Conservation (phyloP, 2,329 filamentous ascomycete species). For the Aureobasidium vineae region DNA sequence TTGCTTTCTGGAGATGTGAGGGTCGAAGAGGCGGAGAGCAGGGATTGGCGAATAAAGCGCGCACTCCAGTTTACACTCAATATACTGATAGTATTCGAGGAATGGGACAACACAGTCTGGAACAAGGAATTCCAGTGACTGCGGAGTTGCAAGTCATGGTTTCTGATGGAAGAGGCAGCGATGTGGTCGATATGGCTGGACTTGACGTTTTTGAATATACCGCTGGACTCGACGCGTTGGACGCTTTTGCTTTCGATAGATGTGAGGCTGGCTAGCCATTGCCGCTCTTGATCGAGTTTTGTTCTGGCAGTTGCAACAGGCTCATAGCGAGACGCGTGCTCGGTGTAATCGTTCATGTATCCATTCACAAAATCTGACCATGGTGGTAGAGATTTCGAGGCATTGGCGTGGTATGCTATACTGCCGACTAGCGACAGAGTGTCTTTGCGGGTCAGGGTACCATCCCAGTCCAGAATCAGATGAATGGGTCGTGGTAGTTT, state of each 20-base stretch:
- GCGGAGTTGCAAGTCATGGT: constrained; percentile 40
- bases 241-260: constrained; percentile 45
- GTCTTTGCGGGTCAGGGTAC: constrained; percentile 48
- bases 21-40: constrained; percentile 26
- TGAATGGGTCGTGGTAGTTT: constrained; percentile 32
- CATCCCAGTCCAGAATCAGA: constrained; percentile 50
- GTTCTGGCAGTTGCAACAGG: constrained; percentile 35
- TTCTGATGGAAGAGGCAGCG: constrained; percentile 35
- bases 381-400: constrained; percentile 27
- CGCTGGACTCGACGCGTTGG: constrained; percentile 41
- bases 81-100: constrained; percentile 36
- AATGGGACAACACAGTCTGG: constrained; percentile 28
- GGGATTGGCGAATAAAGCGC: constrained; percentile 40
- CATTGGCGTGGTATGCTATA: constrained; percentile 34
- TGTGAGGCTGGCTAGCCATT: constrained; percentile 41
- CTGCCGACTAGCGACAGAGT: constrained; percentile 46
- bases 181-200: constrained; percentile 34
- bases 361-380: constrained; percentile 44
- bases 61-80: constrained; percentile 52
- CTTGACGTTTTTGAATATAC: constrained; percentile 44
- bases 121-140: constrained; percentile 41
- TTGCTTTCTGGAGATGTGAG: background rate
- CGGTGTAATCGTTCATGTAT: constrained; percentile 44
- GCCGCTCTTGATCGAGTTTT: constrained; percentile 40
- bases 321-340: constrained; percentile 37